Percentiles rank a stretch among this genome's conserved stretches.
Evolutionary conservation across 2,329 filamentous ascomycete genomes (phyloP).

Genomic region (Rosellinia necatrix): DNA sequence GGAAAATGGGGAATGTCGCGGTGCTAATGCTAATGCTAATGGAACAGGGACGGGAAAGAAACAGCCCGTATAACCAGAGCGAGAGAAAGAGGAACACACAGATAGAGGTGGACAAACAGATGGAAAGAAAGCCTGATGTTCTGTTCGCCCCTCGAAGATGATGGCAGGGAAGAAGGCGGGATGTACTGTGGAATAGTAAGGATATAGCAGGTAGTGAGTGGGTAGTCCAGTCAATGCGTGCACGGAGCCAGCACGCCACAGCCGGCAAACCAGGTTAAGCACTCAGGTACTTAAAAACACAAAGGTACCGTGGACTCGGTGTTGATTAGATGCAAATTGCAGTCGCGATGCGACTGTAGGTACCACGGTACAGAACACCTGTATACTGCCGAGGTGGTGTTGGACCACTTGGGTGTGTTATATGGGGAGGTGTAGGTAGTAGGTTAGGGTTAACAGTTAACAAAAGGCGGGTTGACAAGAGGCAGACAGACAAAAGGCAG

Average conservation of each 20-base stretch:
- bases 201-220: neutral
- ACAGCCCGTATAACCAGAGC: neutral
- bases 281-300: no score
- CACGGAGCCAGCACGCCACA: constrained; percentile 25
- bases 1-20: constrained; percentile 1
- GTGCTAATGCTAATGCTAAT: no score
- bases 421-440: no score
- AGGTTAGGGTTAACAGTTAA: no score
- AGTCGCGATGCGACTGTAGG: neutral
- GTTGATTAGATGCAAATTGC: neutral
- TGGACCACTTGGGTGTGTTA: no score
- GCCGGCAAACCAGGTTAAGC: constrained; percentile 11
- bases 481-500: no score
- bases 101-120: no score
- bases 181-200: no score
- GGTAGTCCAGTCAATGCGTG: constrained; percentile 1
- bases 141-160: neutral
- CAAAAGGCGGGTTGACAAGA: neutral
- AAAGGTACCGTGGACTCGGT: neutral
- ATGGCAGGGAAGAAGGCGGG: no score
- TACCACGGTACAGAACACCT: no score
- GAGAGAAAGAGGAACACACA: neutral
- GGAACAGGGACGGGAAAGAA: neutral
- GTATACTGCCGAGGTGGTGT: no score
- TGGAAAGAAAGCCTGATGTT: neutral